Base-by-base conservation (phyloP, 805 yeast genomes). In the Candida manassasensis region DNA sequence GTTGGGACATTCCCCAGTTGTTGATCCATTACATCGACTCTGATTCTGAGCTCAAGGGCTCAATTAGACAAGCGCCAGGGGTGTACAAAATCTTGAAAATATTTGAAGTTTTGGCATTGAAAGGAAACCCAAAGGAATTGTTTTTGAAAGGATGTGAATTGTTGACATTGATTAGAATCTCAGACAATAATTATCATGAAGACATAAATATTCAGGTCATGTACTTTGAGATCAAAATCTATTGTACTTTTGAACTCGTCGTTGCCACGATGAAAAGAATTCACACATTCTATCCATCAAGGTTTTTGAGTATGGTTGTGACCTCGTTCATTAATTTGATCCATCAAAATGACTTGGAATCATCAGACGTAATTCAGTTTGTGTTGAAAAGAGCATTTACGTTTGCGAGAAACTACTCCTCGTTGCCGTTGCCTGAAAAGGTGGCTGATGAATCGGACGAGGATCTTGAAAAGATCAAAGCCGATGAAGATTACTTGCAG, bases 1-100 rank as follows among this genome's bases (percentile, higher is more conserved):
- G 95, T 2, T 89, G 97, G 97, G 97, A 89, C 55, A 52, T 89
- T n/a, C 96, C 96, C 1, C 71, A 70, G 21, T 58, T 84, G 34
- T 45, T 89, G 5, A 49, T 86, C 29, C 66, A 67, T 7, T 84
- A 71, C 52, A 52, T 81, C 48, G 77, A 63, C 41, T 61, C 51
- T 38, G 60, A 47, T 41, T 52, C 38, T 32, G 46, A 59, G 32
- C 49, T 59, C 31, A 18, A 41, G 3, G 49, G 44, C 18, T 34
- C 48, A 4, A 41, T 71, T 40, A 51, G 75, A 29, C 39, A 50
- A 18, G 55, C 68, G n/a, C 69, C 73, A 34, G 53, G 68, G 39
- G 55, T 69, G 27, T 48, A 53, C 49, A 41, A 44, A 3, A 49
- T 71, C 6, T 52, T 77, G 53, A 66, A 63, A 38, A 54, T 77